Percentiles rank a stretch among this genome's conserved stretches.
Evolutionary conservation across 495 filamentous ascomycete genomes (phyloP).

Genomic region (Penicillium fimorum): DNA sequence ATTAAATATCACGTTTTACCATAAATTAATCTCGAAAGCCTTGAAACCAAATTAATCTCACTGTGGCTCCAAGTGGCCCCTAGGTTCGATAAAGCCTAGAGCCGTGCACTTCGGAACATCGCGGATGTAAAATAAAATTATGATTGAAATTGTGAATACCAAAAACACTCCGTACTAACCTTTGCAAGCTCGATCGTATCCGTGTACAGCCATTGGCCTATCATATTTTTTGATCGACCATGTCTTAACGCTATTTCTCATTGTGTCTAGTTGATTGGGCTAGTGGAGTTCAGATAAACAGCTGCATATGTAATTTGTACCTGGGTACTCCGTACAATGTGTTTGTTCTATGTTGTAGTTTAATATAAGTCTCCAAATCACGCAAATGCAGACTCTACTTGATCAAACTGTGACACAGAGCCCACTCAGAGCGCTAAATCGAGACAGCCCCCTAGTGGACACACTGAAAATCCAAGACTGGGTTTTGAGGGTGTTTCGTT

Average conservation of each 20-base stretch:
- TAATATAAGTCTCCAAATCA: too few relatives aligned
- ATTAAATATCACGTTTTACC: background rate
- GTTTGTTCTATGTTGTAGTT: too few relatives aligned
- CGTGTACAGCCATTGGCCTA: slow-evolving; percentile 5
- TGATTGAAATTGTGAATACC: background rate
- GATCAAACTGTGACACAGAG: background rate
- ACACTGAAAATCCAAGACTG: slow-evolving; percentile 23
- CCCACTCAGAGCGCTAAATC: slow-evolving; percentile 17
- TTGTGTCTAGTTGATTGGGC: background rate
- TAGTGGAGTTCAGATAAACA: background rate
- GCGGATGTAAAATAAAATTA: background rate
- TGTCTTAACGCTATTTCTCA: background rate
- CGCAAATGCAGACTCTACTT: background rate
- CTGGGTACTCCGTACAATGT: too few relatives aligned
- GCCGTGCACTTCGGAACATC: background rate
- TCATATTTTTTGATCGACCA: background rate
- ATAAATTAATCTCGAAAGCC: background rate
- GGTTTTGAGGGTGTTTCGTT: slow-evolving; percentile 8
- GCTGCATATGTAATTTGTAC: too few relatives aligned
- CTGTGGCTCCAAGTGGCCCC: background rate
- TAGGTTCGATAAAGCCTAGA: background rate
- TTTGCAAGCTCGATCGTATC: background rate
- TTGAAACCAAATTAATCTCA: slow-evolving; percentile 7
- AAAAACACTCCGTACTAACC: background rate
- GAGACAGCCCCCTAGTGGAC: slow-evolving; percentile 12